These are phyloP conservation scores for Tylopilus orsonianus DNA, from an alignment of 1,284 basidiomycete genomes.

Conservation along the genomic window DNA sequence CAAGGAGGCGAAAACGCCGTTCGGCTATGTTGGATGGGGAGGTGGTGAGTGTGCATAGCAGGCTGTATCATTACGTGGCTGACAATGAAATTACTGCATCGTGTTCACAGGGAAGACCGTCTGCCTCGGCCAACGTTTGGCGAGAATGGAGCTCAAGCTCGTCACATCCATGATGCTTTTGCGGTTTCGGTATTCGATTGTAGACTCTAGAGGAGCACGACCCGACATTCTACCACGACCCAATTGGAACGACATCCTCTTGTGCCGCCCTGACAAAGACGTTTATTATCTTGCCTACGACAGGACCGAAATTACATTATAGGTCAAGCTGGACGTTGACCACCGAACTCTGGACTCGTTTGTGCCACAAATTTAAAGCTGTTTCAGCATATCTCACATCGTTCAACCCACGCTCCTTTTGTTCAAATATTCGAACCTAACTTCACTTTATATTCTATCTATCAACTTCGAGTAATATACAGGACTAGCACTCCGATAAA, in stretches of 20 bases:
- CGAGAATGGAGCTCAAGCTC: conserved; percentile 69
- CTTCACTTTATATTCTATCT: conserved; percentile 26
- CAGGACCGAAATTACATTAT: conserved; percentile 19
- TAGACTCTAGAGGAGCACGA: conserved; percentile 49
- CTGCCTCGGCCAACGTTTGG: conserved; percentile 70
- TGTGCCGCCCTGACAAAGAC: conserved; percentile 58
- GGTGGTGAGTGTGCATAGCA: conserved; percentile 51
- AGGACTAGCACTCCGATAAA: conserved; percentile 12
- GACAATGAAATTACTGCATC: conserved; percentile 16
- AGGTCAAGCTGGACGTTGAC: conserved; percentile 31
- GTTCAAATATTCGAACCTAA: background rate
- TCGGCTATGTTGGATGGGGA: conserved; percentile 72
- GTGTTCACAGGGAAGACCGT: conserved; percentile 54
- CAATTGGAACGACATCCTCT: conserved; percentile 73
- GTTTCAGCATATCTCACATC: conserved; percentile 17
- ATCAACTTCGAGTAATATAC: conserved; percentile 17
- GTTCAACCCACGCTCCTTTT: conserved; percentile 12
- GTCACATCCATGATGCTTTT: conserved; percentile 62
- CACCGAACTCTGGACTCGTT: conserved; percentile 18
- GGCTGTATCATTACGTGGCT: conserved; percentile 22
- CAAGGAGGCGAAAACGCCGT: conserved; percentile 47
- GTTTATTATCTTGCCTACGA: conserved; percentile 55
- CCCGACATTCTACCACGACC: conserved; percentile 51
- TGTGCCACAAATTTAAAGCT: conserved; percentile 12
- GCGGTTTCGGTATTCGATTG: conserved; percentile 54